These are phyloP conservation scores for Termitomyces sp. DNA, from an alignment of 768 basidiomycete genomes.

Conservation along the genomic window DNA sequence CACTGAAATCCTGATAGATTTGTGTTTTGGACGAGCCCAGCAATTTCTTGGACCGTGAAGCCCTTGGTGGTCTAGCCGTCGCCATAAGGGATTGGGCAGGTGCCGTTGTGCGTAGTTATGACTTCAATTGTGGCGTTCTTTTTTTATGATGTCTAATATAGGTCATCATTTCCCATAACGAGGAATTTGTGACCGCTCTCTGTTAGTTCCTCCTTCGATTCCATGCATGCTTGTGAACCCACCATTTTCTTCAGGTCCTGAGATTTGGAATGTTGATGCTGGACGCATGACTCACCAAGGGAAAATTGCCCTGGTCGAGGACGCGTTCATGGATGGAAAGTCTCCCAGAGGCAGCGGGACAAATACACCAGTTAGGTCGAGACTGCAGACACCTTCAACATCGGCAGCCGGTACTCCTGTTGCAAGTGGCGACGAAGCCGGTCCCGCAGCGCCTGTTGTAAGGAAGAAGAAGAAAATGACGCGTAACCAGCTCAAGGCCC, in stretches of 20 bases:
- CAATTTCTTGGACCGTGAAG: slow-evolving; percentile 97
- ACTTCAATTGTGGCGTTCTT: slow-evolving; percentile 8
- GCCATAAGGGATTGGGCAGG: slow-evolving; percentile 96
- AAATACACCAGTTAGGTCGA: slow-evolving; percentile 71
- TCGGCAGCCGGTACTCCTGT: slow-evolving; percentile 75
- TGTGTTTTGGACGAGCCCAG: slow-evolving; percentile 88
- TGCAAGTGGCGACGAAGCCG: slow-evolving; percentile 73
- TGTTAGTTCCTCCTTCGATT: slow-evolving; percentile 46
- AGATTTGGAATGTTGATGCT: slow-evolving; percentile 92
- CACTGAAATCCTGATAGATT: slow-evolving; percentile 34
- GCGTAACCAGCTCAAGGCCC: slow-evolving; percentile 86
- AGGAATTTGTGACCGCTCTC: slow-evolving; percentile 80
- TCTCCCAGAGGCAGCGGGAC: slow-evolving; percentile 66
- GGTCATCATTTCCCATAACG: slow-evolving; percentile 97
- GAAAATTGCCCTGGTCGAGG: slow-evolving; percentile 82
- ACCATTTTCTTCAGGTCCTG: slow-evolving; percentile 53
- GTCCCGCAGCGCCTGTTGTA: slow-evolving; percentile 36
- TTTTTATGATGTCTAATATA: slow-evolving; percentile 20
- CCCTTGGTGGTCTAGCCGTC: slow-evolving; percentile 89
- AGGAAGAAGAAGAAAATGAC: slow-evolving; percentile 87
- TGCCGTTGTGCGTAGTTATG: slow-evolving; percentile 59
- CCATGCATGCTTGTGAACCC: slow-evolving; percentile 2
- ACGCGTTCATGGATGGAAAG: slow-evolving; percentile 70
- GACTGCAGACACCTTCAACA: slow-evolving; percentile 64
- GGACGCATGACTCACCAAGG: slow-evolving; percentile 87